Conservation (phyloP, 805 yeast species). For the Naumovozyma dairenensis region DNA sequence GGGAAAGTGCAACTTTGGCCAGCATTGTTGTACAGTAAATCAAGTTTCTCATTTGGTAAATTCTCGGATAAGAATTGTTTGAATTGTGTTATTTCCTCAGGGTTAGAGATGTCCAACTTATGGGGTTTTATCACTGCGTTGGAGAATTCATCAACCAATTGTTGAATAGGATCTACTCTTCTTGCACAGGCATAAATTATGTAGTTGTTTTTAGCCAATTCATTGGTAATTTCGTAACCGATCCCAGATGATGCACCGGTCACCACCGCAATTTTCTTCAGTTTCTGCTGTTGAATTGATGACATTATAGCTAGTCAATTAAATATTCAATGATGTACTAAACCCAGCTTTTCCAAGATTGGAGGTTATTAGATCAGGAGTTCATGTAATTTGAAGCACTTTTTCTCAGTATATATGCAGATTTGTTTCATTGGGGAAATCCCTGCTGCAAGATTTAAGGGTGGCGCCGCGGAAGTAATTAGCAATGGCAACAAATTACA, state of each 20-base stretch:
- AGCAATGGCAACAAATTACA: too few species aligned
- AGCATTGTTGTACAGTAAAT: slow-evolving; percentile 64
- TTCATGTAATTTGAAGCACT: background rate
- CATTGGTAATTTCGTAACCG: slow-evolving; percentile 39
- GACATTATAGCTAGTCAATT: too few species aligned
- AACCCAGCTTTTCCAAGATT: too few species aligned
- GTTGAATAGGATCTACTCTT: slow-evolving; percentile 49
- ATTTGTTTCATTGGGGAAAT: too few species aligned
- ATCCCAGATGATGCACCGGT: slow-evolving; percentile 57
- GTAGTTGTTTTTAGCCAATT: slow-evolving; percentile 42
- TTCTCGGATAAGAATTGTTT: slow-evolving; percentile 34
- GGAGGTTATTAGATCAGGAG: background rate
- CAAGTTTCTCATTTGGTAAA: slow-evolving; percentile 40
- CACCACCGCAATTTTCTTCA: slow-evolving; percentile 40
- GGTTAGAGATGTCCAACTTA: slow-evolving; percentile 47
- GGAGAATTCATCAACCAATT: slow-evolving; percentile 27
- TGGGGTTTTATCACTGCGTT: slow-evolving; percentile 35
- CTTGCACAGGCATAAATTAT: slow-evolving; percentile 69
- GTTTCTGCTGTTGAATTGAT: too few species aligned
- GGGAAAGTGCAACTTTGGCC: slow-evolving; percentile 69
- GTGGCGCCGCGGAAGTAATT: too few species aligned
- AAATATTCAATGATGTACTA: too few species aligned
- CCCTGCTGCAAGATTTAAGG: too few species aligned
- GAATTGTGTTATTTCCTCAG: slow-evolving; percentile 37
- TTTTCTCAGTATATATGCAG: background rate